A percentile compares a stretch with the other conserved stretches of the same genome.
These are phyloP conservation scores for Petunia hybrid DNA, from an alignment of 305 asterid species.

Conservation along the genomic window DNA sequence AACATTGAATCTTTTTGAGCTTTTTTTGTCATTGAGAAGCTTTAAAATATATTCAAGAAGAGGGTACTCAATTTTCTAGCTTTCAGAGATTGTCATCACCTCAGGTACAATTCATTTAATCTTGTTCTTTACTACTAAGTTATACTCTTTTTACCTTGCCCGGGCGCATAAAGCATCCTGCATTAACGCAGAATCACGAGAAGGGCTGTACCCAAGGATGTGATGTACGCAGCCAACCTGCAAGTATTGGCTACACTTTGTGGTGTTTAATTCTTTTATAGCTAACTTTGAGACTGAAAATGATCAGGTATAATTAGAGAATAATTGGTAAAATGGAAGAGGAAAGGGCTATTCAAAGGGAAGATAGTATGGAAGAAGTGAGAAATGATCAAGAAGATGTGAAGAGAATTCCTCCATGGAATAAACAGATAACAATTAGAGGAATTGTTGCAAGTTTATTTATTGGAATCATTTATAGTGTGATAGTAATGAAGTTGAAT, in stretches of 20 bases:
- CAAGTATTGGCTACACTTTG: too few relatives aligned
- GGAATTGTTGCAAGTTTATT: conserved; percentile 49
- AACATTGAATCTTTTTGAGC: not conserved
- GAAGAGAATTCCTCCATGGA: conserved; percentile 56
- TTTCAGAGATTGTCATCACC: not conserved
- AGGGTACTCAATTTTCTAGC: not conserved
- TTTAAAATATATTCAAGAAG: not conserved
- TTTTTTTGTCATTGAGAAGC: too few relatives aligned
- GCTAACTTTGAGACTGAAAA: not conserved
- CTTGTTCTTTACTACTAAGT: not conserved
- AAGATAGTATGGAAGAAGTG: conserved; percentile 45
- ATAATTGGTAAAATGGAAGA: conserved; percentile 36
- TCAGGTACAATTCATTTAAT: not conserved
- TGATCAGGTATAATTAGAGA: too few relatives aligned
- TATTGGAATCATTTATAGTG: conserved; percentile 53
- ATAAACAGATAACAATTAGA: conserved; percentile 45
- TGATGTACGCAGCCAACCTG: too few relatives aligned
- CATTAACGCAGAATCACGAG: too few relatives aligned
- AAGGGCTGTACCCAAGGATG: too few relatives aligned
- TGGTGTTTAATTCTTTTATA: too few relatives aligned
- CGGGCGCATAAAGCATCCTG: too few relatives aligned
- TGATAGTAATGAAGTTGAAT: conserved; percentile 52
- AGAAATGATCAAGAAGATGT: conserved; percentile 30
- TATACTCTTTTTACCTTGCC: too few relatives aligned
- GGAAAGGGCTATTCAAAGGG: conserved; percentile 46